These are phyloP conservation scores for Suzukiozyma palmioleophila DNA, from an alignment of 1,139 yeast species.

Conservation along the genomic window DNA sequence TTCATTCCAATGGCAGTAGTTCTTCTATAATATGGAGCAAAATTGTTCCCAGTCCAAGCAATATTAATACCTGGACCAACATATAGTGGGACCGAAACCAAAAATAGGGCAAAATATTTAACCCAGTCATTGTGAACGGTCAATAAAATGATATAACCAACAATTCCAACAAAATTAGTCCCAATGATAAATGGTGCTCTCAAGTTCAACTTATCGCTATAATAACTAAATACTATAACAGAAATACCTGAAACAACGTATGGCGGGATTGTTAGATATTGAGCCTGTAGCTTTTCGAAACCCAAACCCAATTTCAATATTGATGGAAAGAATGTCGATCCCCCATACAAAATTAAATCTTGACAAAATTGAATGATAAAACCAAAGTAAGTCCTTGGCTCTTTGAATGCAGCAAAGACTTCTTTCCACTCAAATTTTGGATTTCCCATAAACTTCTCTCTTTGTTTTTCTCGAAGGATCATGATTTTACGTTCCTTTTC, in stretches of 20 bases:
- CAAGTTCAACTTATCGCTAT: constrained; percentile 30
- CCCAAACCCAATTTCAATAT: constrained; percentile 41
- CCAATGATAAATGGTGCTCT: constrained; percentile 17
- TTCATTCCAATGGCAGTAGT: constrained; percentile 42
- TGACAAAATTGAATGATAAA: constrained; percentile 43
- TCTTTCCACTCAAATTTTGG: constrained; percentile 36
- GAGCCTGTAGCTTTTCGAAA: constrained; percentile 38
- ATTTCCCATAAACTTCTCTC: constrained; percentile 22
- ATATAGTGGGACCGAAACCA: constrained; percentile 35
- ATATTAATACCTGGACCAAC: constrained; percentile 40
- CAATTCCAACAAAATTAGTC: constrained; percentile 26
- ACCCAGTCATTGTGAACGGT: constrained; percentile 24
- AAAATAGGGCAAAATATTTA: constrained; percentile 45
- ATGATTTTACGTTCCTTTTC: constrained; percentile 21
- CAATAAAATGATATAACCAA: constrained; percentile 37
- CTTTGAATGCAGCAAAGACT: constrained; percentile 32
- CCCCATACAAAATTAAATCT: constrained; percentile 44
- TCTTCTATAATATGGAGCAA: constrained; percentile 42
- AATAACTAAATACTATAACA: constrained; percentile 29
- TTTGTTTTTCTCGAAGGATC: constrained; percentile 19
- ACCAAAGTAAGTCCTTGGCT: constrained; percentile 35
- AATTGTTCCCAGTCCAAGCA: constrained; percentile 42
- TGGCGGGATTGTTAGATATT: constrained; percentile 47
- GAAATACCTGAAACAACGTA: constrained; percentile 40
- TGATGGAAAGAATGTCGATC: constrained; percentile 45